A percentile compares a stretch with the other conserved stretches of the same genome.
phyloP scores from a whole-genome alignment of 1,284 basidiomycete genomes.

The Cutaneotrichosporon dermatis region DNA sequence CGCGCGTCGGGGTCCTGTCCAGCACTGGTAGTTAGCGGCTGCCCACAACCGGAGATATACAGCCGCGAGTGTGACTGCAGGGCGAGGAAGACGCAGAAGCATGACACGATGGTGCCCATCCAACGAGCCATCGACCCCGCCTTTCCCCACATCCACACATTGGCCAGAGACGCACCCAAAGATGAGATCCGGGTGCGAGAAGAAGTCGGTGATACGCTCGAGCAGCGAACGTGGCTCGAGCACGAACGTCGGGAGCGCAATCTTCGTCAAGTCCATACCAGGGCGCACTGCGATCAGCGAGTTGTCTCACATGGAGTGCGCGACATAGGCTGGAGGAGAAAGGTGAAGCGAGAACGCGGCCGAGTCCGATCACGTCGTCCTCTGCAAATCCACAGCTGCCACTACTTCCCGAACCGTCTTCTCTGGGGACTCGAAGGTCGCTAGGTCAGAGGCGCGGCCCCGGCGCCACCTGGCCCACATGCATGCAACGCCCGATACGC shows the following conservation, averaged over 20 bases:
- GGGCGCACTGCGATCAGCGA: slow-evolving; percentile 61
- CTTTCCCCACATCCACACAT: background rate
- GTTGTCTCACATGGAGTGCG: background rate
- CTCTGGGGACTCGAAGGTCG: too few species aligned
- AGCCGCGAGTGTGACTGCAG: too few species aligned
- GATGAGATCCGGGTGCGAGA: slow-evolving; percentile 96
- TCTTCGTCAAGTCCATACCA: slow-evolving; percentile 92
- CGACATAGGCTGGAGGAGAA: too few species aligned
- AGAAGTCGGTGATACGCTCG: slow-evolving; percentile 97
- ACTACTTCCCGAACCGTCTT: too few species aligned
- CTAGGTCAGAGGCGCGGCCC: too few species aligned
- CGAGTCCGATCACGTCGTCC: too few species aligned
- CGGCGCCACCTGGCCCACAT: too few species aligned
- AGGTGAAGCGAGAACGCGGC: too few species aligned
- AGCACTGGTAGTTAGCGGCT: slow-evolving; percentile 21
- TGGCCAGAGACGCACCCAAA: slow-evolving; percentile 52
- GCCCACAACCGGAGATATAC: too few species aligned
- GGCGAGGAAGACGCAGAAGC: background rate
- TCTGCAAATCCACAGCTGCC: too few species aligned
- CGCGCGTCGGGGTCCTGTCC: slow-evolving; percentile 62
- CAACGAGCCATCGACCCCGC: background rate
- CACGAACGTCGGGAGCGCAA: slow-evolving; percentile 93
- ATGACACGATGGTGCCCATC: background rate
- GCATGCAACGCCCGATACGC: too few species aligned
- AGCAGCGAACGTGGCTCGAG: slow-evolving; percentile 84